Conservation (phyloP, 73 alveolate genomes). For the Paramecium sonneborni region DNA sequence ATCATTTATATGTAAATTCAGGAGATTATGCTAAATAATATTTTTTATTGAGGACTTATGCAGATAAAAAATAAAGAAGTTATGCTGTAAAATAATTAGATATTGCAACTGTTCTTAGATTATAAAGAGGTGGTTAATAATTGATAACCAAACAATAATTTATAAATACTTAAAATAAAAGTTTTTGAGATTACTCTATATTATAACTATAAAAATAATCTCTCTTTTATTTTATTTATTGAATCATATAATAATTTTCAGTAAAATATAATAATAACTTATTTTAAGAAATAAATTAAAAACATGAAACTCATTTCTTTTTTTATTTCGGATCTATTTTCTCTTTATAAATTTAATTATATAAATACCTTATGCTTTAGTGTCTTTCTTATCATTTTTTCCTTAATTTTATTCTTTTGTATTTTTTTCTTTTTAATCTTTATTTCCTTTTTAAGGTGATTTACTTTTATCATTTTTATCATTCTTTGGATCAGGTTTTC, state of each 20-base stretch:
- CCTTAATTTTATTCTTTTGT: neutral
- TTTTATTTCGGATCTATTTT: slow-evolving; percentile 31
- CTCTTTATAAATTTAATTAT: neutral
- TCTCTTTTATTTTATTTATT: neutral
- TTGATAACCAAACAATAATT: neutral
- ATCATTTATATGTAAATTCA: slow-evolving; percentile 90
- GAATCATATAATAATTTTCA: neutral
- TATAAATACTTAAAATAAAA: neutral
- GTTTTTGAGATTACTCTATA: neutral
- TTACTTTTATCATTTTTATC: neutral
- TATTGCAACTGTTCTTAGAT: slow-evolving; percentile 67
- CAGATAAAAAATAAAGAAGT: slow-evolving; percentile 80
- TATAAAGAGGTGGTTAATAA: slow-evolving; percentile 66
- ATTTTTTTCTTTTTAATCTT: neutral
- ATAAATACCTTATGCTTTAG: slow-evolving; percentile 15
- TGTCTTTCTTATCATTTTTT: neutral
- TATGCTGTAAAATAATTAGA: slow-evolving; percentile 81
- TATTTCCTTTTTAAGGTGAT: slow-evolving; percentile 34
- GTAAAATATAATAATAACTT: neutral
- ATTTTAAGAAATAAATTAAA: neutral
- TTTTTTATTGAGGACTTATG: slow-evolving; percentile 92
- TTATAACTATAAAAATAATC: neutral
- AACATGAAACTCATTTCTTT: slow-evolving; percentile 29
- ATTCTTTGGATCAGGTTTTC: neutral
- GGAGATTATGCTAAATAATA: slow-evolving; percentile 97